A percentile compares a stretch with the other conserved stretches of the same genome.
phyloP scores from a whole-genome alignment of 345 rosid species.

The Populus pruinosa region DNA sequence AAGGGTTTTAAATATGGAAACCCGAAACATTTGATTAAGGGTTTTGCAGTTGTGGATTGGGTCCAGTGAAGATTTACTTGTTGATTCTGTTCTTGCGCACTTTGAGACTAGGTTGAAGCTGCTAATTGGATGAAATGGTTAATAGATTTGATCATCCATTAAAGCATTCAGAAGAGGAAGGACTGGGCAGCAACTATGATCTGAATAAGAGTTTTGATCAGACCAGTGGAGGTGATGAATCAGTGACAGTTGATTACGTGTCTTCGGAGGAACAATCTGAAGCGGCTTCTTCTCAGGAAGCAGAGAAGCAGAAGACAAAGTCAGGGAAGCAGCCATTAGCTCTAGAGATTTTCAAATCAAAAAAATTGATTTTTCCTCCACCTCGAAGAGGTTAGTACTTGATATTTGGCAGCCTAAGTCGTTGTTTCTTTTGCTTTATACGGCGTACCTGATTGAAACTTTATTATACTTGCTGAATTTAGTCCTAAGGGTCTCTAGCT shows the following conservation, averaged over 20 bases:
- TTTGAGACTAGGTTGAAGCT: slow-evolving; percentile 3
- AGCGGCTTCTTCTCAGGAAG: slow-evolving; percentile 12
- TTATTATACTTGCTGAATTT: not conserved
- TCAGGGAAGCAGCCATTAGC: slow-evolving; percentile 28
- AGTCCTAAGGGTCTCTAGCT: not conserved
- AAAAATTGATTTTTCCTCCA: slow-evolving; percentile 23
- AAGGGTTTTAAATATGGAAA: slow-evolving; percentile 2
- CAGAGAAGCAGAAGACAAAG: slow-evolving; percentile 27
- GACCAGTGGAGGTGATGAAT: slow-evolving; percentile 14
- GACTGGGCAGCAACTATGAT: slow-evolving; percentile 25
- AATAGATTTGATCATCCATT: slow-evolving; percentile 48
- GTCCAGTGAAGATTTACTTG: not conserved
- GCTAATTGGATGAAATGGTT: slow-evolving; percentile 43
- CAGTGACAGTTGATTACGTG: slow-evolving; percentile 15
- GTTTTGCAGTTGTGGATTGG: not conserved
- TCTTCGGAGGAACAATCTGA: slow-evolving; percentile 24
- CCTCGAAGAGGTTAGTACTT: slow-evolving; percentile 42
- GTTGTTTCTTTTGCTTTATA: not conserved
- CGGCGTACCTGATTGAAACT: not conserved
- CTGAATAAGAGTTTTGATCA: slow-evolving; percentile 14
- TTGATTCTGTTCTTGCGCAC: not conserved
- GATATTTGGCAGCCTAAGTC: not conserved
- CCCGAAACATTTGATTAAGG: slow-evolving; percentile 6
- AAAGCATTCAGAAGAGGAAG: slow-evolving; percentile 32
- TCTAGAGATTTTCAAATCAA: slow-evolving; percentile 26